Evolutionary conservation across 371 early-diverging fungal genomes (phyloP), one percentile per base, ranked within the genome.

Genomic region (Nosema granulosis): DNA sequence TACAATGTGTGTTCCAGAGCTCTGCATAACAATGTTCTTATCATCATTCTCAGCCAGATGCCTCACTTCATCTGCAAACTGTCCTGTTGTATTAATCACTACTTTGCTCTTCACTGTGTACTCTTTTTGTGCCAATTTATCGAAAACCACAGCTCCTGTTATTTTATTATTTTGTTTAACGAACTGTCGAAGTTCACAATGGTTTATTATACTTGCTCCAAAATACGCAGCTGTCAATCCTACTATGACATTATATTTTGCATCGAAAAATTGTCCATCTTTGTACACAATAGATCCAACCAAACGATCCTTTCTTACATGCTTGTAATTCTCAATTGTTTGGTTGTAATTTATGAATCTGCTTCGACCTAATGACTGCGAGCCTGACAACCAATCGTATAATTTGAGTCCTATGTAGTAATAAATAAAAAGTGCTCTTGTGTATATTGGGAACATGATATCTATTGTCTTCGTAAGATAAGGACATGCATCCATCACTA

Each of bases 201-300:
- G 94, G 86, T 98, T 98, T 70, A 92, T 89, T 32, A 93, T 90
- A 58, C 88, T 89, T 13, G 96, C 97, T 68, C 96, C 97, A 77
- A 94, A 89, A 20, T 89, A 89, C 1, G 90, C 90, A 26, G 96
- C 94, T 0, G 97, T 97, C 78, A 95, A 83, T 0, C 92, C 92
- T 28, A 98, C 86, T 18, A 95, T 92, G 13, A 96, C 92, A 82
- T 96, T 96, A 91, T 94, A 93, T 72, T 97, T 88, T 1, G 94
- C 90, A 81, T 98, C 99, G 86, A 96, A 93, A 84, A 95, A 93
- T 77, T 93, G 93, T 56, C 94, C 98, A 86, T 98, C 99, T 82
- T 92, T 94, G 85, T 96, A 98, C 28, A 95, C 92, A 80, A 98
- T 86, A 12, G 95, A 92, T 29, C 97, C 97, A 3, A 90, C 91